phyloP scores from a whole-genome alignment of 2,329 filamentous ascomycete species.

The Clonostachys byssicola region DNA sequence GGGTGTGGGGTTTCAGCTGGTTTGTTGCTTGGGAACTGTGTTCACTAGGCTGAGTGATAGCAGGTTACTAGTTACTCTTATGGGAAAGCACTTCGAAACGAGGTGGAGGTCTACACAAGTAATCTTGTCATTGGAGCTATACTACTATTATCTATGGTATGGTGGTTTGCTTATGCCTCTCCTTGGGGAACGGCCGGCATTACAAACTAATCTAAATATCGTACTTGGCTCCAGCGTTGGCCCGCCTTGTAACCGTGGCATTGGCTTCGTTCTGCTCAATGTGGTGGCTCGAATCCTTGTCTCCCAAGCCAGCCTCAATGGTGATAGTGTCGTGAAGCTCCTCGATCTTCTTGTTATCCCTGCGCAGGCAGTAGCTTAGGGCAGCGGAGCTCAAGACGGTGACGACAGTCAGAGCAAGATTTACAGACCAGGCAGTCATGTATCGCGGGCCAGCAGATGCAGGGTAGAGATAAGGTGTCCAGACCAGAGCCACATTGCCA shows the following conservation, averaged over 20 bases:
- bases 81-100: background rate
- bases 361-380: slow-evolving; percentile 9
- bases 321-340: slow-evolving; percentile 4
- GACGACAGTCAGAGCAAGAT: slow-evolving; percentile 11
- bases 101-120: background rate
- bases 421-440: slow-evolving; percentile 11
- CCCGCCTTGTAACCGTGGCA: slow-evolving; percentile 1
- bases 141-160: background rate
- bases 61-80: background rate
- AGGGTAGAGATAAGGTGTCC: slow-evolving; percentile 16
- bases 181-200: background rate
- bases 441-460: slow-evolving; percentile 12
- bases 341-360: slow-evolving; percentile 8
- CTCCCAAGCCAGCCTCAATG: slow-evolving; percentile 5
- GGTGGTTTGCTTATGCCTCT: background rate
- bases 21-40: background rate
- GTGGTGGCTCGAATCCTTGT: slow-evolving; percentile 6
- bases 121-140: background rate
- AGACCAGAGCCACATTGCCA: slow-evolving; percentile 15
- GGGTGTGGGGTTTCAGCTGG: background rate
- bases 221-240: slow-evolving; percentile 6
- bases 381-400: slow-evolving; percentile 12
- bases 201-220: slow-evolving; percentile 2
- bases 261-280: slow-evolving; percentile 8
- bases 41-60: no score